phyloP scores from a whole-genome alignment of 306 rosid species.

The Prunus davidiana region DNA sequence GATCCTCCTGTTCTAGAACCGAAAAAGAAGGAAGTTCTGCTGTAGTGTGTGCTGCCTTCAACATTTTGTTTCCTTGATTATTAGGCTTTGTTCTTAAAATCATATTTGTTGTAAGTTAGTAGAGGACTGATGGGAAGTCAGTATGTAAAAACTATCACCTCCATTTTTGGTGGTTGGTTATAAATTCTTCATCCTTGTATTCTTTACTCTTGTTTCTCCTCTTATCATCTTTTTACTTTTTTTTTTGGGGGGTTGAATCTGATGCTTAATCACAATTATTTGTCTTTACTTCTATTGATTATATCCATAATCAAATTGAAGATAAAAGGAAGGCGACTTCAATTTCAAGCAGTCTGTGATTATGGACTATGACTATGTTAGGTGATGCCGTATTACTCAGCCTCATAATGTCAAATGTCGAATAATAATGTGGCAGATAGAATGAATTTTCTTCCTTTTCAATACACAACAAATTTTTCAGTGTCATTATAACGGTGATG shows the following conservation, averaged over 20 bases:
- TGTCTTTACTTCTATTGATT: too few species aligned
- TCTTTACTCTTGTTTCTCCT: neutral
- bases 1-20: conserved; percentile 91
- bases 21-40: conserved; percentile 55
- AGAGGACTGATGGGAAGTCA: conserved; percentile 6
- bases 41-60: conserved; percentile 7
- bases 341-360: too few species aligned
- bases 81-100: conserved; percentile 4
- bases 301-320: too few species aligned
- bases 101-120: conserved; percentile 11
- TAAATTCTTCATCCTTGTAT: neutral
- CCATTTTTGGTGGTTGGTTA: neutral
- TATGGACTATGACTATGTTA: too few species aligned
- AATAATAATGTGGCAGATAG: too few species aligned
- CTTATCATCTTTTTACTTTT: neutral
- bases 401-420: too few species aligned
- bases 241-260: neutral
- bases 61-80: conserved; percentile 14
- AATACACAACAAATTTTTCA: too few species aligned
- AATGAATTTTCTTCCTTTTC: too few species aligned
- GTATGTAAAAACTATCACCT: neutral
- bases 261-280: too few species aligned
- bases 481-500: too few species aligned
- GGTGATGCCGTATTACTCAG: too few species aligned
- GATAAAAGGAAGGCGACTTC: too few species aligned